phyloP scores from a whole-genome alignment of 2,329 filamentous ascomycete species.

The Alternaria atra region DNA sequence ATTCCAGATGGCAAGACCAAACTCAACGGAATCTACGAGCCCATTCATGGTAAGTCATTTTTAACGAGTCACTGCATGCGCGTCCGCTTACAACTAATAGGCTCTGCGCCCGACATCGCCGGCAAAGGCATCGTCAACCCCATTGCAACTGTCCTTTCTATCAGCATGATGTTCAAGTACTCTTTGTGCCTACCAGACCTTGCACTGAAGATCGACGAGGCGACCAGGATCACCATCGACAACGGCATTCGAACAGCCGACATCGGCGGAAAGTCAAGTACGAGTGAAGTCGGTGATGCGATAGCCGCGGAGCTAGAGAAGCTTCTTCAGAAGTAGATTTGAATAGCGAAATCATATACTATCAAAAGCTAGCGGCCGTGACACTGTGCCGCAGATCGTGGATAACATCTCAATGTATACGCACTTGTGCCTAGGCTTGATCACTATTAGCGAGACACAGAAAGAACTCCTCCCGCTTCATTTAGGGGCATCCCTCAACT shows the following conservation, averaged over 20 bases:
- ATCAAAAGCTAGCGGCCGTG: neutral
- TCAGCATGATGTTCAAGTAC: conserved; percentile 97
- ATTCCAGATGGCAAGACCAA: conserved; percentile 84
- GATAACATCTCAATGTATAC: neutral
- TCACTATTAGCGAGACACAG: neutral
- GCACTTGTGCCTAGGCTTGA: neutral
- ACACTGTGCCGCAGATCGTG: neutral
- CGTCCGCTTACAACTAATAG: conserved; percentile 53
- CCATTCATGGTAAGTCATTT: conserved; percentile 79
- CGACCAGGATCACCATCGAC: conserved; percentile 82
- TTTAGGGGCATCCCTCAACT: neutral
- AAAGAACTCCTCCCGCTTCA: neutral
- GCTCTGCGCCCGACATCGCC: conserved; percentile 91
- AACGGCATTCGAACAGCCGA: conserved; percentile 81
- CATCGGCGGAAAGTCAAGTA: conserved; percentile 79
- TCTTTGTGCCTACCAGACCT: conserved; percentile 82
- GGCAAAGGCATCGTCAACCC: conserved; percentile 93
- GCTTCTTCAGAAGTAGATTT: conserved; percentile 60
- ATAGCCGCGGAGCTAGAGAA: conserved; percentile 77
- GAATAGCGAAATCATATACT: neutral
- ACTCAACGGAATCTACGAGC: conserved; percentile 96
- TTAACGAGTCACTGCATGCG: neutral
- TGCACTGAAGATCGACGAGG: conserved; percentile 80
- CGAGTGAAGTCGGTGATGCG: conserved; percentile 82
- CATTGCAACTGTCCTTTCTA: conserved; percentile 87